Conservation (phyloP, 1,284 basidiomycete genomes). For the Pseudozyma flocculosa region DNA sequence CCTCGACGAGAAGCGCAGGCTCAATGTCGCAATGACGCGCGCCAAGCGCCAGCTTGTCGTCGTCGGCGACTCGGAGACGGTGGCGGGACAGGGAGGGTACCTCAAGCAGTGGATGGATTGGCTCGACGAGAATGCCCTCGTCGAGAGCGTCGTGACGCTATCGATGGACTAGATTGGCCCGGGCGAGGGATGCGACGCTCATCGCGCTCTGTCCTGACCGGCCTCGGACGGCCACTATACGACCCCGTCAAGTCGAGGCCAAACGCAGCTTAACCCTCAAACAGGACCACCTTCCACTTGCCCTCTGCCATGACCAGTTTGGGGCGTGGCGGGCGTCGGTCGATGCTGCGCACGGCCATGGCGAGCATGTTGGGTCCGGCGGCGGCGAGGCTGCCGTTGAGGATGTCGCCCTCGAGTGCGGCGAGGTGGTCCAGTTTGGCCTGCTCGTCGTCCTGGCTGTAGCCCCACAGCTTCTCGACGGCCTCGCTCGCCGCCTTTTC, state of each 20-base stretch:
- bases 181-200: too few relatives aligned
- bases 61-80: constrained; percentile 49
- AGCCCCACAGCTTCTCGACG: constrained; percentile 21
- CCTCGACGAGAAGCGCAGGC: constrained; percentile 43
- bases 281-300: constrained; percentile 17
- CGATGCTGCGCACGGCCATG: constrained; percentile 15
- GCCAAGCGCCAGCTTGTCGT: constrained; percentile 52
- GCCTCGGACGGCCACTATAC: too few relatives aligned
- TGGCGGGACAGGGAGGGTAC: constrained; percentile 22
- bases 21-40: constrained; percentile 56
- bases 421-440: constrained; percentile 20
- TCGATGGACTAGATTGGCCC: too few relatives aligned
- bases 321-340: constrained; percentile 12
- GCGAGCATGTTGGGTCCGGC: constrained; percentile 16
- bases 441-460: constrained; percentile 23
- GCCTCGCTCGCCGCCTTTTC: constrained; percentile 21
- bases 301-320: constrained; percentile 17
- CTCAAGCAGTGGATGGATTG: constrained; percentile 75
- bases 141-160: constrained; percentile 58
- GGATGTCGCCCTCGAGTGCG: constrained; percentile 17
- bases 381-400: constrained; percentile 6
- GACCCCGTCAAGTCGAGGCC: too few relatives aligned
- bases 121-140: constrained; percentile 84
- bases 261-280: too few relatives aligned
- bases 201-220: too few relatives aligned